Base-by-base conservation (phyloP, 2,329 filamentous ascomycete genomes). In the Madurella fahalii region DNA sequence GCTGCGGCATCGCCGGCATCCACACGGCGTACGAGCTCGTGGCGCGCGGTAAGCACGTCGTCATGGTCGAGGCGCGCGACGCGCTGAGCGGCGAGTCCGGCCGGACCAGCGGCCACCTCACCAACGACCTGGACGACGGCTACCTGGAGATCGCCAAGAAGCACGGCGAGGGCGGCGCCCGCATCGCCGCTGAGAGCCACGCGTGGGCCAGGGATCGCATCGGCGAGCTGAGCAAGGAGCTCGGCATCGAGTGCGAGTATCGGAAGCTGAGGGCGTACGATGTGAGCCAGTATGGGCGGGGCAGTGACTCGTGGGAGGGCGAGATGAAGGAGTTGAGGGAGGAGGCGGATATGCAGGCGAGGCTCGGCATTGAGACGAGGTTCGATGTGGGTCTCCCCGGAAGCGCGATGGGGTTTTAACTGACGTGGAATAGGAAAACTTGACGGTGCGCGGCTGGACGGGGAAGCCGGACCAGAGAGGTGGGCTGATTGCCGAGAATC, bases 201-300 rank as follows among this genome's bases (percentile, higher is more conserved):
- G 69, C 71, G 0, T 83, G 78, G 76, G 80, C 79, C 0, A 60
- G 81, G 11, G 70, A 78, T 18, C 72, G 72, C 0, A 71, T 83
- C 0, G 79, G 77, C 0, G 73, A 82, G 53, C 68, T 83, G 2
- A 68, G 74, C 0, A 68, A 71, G 52, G 64, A 76, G 57, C 68
- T 81, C 5, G 73, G 72, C 4, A 78, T 83, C 32, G 77, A 82
- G 0, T 83, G 80, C 65, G 79, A 82, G 58, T 83, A 80, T 62
- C 74, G 79, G 7, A 67, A 67, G 37, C 60, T 83, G 2, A 74
- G 72, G 0, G 77, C 68, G 0, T 79, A 79, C 57, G 68, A 77
- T 39, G 68, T 83, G 4, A 80, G 77, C 1, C 75, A 81, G 61
- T 79, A 77, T 55, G 61, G 70, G 0, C 65, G 66, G 0, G 71